Percentiles rank a stretch among this genome's conserved stretches.
Evolutionary conservation across 2,329 filamentous ascomycete species (phyloP).

Genomic region (Tolypocladium pustulatum): DNA sequence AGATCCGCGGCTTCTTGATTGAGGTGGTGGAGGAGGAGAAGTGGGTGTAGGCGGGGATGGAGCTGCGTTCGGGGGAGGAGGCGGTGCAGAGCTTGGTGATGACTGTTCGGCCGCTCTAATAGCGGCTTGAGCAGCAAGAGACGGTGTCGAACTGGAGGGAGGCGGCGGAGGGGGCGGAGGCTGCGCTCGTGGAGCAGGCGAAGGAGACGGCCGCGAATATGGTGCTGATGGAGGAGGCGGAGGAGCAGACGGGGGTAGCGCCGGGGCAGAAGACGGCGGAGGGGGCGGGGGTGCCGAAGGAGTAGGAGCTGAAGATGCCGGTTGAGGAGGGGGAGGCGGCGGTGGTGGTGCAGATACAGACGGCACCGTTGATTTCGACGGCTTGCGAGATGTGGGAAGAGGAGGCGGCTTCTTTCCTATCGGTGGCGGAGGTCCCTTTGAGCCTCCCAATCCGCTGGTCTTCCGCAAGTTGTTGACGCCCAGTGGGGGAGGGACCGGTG

Average conservation of each 20-base stretch:
- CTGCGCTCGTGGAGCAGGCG: conserved; percentile 27
- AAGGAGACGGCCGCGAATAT: conserved; percentile 22
- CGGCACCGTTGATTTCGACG: conserved; percentile 27
- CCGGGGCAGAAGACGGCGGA: conserved; percentile 31
- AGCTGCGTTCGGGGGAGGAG: conserved; percentile 15
- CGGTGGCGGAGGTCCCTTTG: conserved; percentile 55
- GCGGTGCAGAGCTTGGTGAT: conserved; percentile 23
- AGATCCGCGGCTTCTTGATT: conserved; percentile 30
- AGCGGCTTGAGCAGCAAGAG: conserved; percentile 32
- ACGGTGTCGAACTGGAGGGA: conserved; percentile 17
- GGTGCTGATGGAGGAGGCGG: conserved; percentile 30
- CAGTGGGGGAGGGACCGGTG: conserved; percentile 30
- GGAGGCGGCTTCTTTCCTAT: conserved; percentile 67
- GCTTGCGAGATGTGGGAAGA: conserved; percentile 49
- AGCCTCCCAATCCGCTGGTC: conserved; percentile 28
- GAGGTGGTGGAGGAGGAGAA: conserved; percentile 27
- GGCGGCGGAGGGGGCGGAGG: conserved; percentile 16
- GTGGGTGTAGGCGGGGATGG: conserved; percentile 22
- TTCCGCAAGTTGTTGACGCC: conserved; percentile 44
- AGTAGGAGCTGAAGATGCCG: conserved; percentile 27
- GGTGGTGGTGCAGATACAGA: conserved; percentile 20
- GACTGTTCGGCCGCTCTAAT: conserved; percentile 32
- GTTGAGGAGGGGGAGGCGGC: conserved; percentile 22
- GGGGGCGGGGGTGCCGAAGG: conserved; percentile 30
- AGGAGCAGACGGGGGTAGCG: conserved; percentile 33